phyloP scores from a whole-genome alignment of 139 green algal species.

The Ulvella scutata region DNA sequence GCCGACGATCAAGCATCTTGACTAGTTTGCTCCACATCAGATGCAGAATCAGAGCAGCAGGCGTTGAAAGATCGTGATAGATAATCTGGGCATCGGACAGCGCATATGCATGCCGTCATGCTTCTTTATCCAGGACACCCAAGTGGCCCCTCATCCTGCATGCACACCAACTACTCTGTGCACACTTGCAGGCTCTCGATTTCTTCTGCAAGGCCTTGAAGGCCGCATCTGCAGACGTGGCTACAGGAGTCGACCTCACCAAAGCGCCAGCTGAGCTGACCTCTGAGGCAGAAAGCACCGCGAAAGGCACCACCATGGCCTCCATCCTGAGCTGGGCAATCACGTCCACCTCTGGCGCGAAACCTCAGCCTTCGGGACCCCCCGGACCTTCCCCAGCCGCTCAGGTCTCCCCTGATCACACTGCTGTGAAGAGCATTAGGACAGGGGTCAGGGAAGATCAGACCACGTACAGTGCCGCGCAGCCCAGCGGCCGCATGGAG shows the following conservation, averaged over 20 bases:
- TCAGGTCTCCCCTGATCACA: too few species aligned
- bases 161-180: background rate
- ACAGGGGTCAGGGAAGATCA: too few species aligned
- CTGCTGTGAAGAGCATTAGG: too few species aligned
- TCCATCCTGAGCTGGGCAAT: background rate
- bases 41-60: background rate
- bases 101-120: background rate
- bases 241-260: background rate
- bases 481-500: background rate
- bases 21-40: background rate
- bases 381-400: background rate
- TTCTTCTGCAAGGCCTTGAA: background rate
- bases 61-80: background rate
- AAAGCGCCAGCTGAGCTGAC: background rate
- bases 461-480: background rate
- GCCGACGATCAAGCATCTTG: background rate
- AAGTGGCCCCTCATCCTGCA: too few species aligned
- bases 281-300: background rate
- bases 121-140: too few species aligned
- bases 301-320: background rate
- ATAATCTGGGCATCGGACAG: background rate
- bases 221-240: background rate
- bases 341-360: background rate
- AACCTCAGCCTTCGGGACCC: background rate
- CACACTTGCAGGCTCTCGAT: background rate